Evolutionary conservation across 768 basidiomycete species (phyloP).

Genomic region (Leccinum incarnatum): DNA sequence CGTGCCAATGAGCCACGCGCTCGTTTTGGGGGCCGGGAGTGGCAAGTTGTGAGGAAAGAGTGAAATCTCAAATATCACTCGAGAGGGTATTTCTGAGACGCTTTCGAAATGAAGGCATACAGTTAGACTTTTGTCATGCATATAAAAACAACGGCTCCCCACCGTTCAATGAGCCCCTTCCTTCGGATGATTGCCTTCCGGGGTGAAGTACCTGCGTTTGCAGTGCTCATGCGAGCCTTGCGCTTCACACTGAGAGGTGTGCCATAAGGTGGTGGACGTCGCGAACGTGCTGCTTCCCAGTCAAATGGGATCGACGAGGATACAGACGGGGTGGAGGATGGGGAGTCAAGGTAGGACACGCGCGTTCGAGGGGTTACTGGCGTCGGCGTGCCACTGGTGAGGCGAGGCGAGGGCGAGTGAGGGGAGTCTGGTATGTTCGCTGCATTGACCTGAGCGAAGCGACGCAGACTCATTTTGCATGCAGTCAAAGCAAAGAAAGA

Average conservation of each 20-base stretch:
- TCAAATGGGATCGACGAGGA: slow-evolving; percentile 80
- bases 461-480: slow-evolving; percentile 50
- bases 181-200: slow-evolving; percentile 58
- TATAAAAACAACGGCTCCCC: slow-evolving; percentile 6
- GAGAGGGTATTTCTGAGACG: slow-evolving; percentile 63
- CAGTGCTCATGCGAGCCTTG: slow-evolving; percentile 39
- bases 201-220: slow-evolving; percentile 30
- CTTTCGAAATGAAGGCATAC: slow-evolving; percentile 33
- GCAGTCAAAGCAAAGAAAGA: slow-evolving; percentile 10
- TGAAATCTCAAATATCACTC: slow-evolving; percentile 74
- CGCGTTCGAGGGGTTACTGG: slow-evolving; percentile 47
- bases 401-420: slow-evolving; percentile 37
- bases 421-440: slow-evolving; percentile 41
- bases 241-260: slow-evolving; percentile 53
- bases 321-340: slow-evolving; percentile 64
- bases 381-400: slow-evolving; percentile 34
- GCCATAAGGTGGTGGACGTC: slow-evolving; percentile 68
- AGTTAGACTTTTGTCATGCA: slow-evolving; percentile 15
- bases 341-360: slow-evolving; percentile 57
- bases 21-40: slow-evolving; percentile 62
- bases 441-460: slow-evolving; percentile 51
- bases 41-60: slow-evolving; percentile 82
- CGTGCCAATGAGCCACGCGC: slow-evolving; percentile 64
- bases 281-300: slow-evolving; percentile 79
- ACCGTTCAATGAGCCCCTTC: slow-evolving; percentile 66